Conservation (phyloP, 352 stramenopile species). For the Aphanomyces euteiches region DNA sequence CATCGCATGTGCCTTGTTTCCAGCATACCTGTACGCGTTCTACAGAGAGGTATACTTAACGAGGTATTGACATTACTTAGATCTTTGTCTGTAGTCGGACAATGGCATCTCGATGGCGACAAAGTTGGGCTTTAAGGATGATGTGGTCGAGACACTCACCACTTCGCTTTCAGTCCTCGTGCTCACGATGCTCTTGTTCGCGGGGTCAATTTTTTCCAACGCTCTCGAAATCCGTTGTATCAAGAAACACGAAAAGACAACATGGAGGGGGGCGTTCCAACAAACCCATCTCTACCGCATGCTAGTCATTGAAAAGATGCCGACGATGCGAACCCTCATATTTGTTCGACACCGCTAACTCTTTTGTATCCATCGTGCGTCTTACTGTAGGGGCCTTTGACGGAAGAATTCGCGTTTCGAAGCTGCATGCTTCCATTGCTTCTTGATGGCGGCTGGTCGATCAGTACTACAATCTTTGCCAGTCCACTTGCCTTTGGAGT, state of each 20-base stretch:
- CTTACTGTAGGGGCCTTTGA: slow-evolving; percentile 75
- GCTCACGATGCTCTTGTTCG: slow-evolving; percentile 71
- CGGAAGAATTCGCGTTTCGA: slow-evolving; percentile 95
- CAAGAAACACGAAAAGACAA: slow-evolving; percentile 64
- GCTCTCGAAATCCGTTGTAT: slow-evolving; percentile 50
- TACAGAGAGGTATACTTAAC: slow-evolving; percentile 66
- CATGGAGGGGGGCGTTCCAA: slow-evolving; percentile 71
- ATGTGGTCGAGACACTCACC: slow-evolving; percentile 54
- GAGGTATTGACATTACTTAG: too few relatives aligned
- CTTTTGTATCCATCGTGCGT: slow-evolving; percentile 3
- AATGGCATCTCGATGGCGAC: slow-evolving; percentile 72
- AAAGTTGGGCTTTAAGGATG: slow-evolving; percentile 74
- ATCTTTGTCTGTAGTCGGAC: slow-evolving; percentile 41
- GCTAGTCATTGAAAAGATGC: slow-evolving; percentile 63
- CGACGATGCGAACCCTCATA: slow-evolving; percentile 78
- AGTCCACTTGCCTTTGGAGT: slow-evolving; percentile 94
- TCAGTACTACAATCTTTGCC: slow-evolving; percentile 77
- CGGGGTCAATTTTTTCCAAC: slow-evolving; percentile 69
- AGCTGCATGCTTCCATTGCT: slow-evolving; percentile 91
- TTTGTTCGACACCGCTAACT: slow-evolving; percentile 42
- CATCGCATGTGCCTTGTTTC: slow-evolving; percentile 80
- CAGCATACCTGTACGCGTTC: slow-evolving; percentile 75
- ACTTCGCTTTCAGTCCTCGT: slow-evolving; percentile 49
- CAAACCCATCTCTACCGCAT: slow-evolving; percentile 79
- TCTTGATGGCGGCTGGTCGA: slow-evolving; percentile 69